A percentile compares a stretch with the other conserved stretches of the same genome.
phyloP scores from a whole-genome alignment of 2,329 filamentous ascomycete genomes.

The Diaporthe eres region DNA sequence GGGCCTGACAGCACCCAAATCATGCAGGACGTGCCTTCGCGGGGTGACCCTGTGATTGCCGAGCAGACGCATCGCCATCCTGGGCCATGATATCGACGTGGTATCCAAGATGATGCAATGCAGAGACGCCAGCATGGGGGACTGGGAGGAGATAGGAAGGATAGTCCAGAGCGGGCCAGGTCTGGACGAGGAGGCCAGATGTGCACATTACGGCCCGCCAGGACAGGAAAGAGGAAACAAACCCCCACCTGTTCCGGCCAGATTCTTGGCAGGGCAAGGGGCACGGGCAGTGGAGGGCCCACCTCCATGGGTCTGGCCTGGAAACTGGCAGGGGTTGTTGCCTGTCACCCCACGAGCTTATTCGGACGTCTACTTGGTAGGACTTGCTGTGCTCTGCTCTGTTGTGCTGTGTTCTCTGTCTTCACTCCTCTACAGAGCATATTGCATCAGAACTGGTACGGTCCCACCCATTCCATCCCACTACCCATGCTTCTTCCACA shows the following conservation, averaged over 20 bases:
- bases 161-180: background rate
- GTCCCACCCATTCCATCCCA: background rate
- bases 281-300: background rate
- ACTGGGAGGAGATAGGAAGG: background rate
- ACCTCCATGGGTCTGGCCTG: slow-evolving; percentile 17
- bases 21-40: background rate
- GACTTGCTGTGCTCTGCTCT: background rate
- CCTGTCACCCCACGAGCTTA: slow-evolving; percentile 34
- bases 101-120: slow-evolving; percentile 3
- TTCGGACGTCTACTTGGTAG: slow-evolving; percentile 14
- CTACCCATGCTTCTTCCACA: background rate
- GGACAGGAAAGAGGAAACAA: background rate
- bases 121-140: background rate
- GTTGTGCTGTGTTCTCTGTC: background rate
- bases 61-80: background rate
- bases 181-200: background rate
- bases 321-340: background rate
- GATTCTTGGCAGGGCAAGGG: slow-evolving; percentile 7
- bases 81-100: background rate
- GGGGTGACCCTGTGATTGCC: background rate
- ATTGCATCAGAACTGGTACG: background rate
- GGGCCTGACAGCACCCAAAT: background rate
- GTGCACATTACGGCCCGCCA: background rate
- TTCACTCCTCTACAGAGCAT: background rate
- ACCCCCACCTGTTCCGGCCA: slow-evolving; percentile 18